Evolutionary conservation across 352 stramenopile species (phyloP).

Genomic region (Peronospora tabacina): DNA sequence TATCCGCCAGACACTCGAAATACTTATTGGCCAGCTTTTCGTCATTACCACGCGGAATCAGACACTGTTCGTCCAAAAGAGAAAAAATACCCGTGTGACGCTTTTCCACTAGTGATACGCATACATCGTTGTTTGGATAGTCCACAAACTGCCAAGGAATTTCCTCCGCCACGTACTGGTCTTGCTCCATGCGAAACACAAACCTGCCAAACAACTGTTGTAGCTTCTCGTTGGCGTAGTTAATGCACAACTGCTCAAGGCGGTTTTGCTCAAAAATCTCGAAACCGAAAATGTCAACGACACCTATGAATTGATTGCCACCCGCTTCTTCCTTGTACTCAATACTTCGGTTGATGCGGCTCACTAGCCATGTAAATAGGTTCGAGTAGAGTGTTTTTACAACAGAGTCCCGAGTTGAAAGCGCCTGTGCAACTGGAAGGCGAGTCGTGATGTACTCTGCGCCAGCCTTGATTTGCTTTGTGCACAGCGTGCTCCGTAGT

Average conservation of each 20-base stretch:
- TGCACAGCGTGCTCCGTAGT: constrained; percentile 55
- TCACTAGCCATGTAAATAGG: constrained; percentile 92
- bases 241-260: constrained; percentile 87
- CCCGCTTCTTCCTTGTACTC: constrained; percentile 60
- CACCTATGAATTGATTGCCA: constrained; percentile 77
- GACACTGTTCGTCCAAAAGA: constrained; percentile 78
- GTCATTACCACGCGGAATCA: constrained; percentile 78
- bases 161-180: constrained; percentile 74
- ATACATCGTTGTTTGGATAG: constrained; percentile 83
- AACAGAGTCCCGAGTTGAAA: constrained; percentile 75
- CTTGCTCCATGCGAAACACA: constrained; percentile 83
- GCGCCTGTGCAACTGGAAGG: constrained; percentile 54
- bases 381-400: constrained; percentile 86
- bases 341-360: constrained; percentile 89
- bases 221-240: constrained; percentile 85
- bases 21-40: constrained; percentile 81
- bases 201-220: constrained; percentile 78
- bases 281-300: constrained; percentile 90
- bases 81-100: constrained; percentile 74
- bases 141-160: constrained; percentile 87
- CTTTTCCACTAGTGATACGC: constrained; percentile 65
- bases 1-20: constrained; percentile 47
- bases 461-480: constrained; percentile 75
- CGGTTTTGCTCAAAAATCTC: constrained; percentile 89
- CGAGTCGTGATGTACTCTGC: constrained; percentile 69